Base-by-base conservation (phyloP, 2,329 filamentous ascomycete genomes). In the Zalaria sp. region DNA sequence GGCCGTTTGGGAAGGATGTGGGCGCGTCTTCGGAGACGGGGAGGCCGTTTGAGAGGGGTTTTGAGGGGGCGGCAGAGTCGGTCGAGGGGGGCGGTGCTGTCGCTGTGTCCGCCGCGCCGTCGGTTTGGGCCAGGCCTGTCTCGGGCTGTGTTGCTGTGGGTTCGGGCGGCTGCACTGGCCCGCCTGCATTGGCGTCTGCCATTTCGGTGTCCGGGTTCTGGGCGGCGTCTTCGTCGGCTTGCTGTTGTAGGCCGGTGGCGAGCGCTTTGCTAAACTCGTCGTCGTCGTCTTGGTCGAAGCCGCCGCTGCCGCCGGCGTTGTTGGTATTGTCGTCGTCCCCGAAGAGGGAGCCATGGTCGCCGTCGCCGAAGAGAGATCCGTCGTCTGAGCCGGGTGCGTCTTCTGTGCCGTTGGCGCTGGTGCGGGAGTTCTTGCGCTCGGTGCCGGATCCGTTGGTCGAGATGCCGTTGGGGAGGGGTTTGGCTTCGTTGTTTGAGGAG, bases 321-420 rank as follows among this genome's bases (percentile, higher is more conserved):
- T 61, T 60, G 8, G 60, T 65, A 25, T 63, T 67, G 56, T 61
- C 79, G 58, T 81, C 78, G 50, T 93, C 87, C 2, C 89, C 91
- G 57, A 96, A 98, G 1, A 98, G 68, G 2, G 87, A 93, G 37
- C 56, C 57, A 40, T 59, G 57, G 38, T 87, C 86, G 18, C 64
- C 64, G 50, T 85, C 86, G 1, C 83, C 82, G 7, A 95, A 95
- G 0, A 95, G 67, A 38, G 85, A 93, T 47, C 89, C 83, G 7
- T 79, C 76, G 1, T 81, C 85, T 32, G 79, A 68, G 51, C 78
- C 67, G 57, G 71, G 57, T 25, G 71, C 75, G 53, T 83, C 77
- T 32, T 74, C 74, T 11, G 67, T 67, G 27, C 64, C 65, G 34
- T 62, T 29, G 57, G 58, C 18, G 53, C 55, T 42, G 50, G 54